Conservation (phyloP, 1,284 basidiomycete genomes). For the Neonothopanus nambi region DNA sequence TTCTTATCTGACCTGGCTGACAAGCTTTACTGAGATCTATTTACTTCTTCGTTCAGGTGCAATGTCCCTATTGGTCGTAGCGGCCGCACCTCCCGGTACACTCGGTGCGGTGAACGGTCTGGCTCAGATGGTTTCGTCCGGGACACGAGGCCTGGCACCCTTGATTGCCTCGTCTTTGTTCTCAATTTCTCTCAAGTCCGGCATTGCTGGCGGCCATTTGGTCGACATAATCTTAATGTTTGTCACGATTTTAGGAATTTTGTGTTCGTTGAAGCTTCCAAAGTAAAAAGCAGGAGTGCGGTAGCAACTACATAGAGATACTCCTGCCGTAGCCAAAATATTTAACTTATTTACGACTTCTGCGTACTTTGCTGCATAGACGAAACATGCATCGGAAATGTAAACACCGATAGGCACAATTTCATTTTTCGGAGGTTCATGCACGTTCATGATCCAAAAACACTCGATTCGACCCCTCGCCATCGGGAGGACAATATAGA, state of each 20-base stretch:
- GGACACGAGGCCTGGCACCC: slow-evolving; percentile 11
- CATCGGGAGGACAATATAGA: too few species aligned
- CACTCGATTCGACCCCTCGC: too few species aligned
- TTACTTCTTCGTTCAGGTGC: slow-evolving; percentile 3
- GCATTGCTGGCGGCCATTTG: slow-evolving; percentile 8
- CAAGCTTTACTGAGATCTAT: neutral
- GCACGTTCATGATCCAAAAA: too few species aligned
- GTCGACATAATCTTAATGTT: slow-evolving; percentile 11
- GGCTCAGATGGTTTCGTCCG: slow-evolving; percentile 22
- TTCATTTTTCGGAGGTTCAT: too few species aligned
- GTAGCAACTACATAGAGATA: too few species aligned
- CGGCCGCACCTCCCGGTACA: slow-evolving; percentile 14
- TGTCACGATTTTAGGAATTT: slow-evolving; percentile 1
- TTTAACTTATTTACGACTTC: too few species aligned
- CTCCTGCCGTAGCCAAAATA: too few species aligned
- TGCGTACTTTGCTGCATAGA: too few species aligned
- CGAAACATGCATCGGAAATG: too few species aligned
- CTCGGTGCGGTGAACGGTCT: slow-evolving; percentile 23
- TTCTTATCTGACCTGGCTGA: neutral
- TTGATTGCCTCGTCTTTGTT: slow-evolving; percentile 13
- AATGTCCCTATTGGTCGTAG: slow-evolving; percentile 10
- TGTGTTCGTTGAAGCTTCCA: slow-evolving; percentile 9
- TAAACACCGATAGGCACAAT: too few species aligned
- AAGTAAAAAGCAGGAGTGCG: neutral
- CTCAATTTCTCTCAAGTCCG: slow-evolving; percentile 9